Conservation (phyloP, 805 yeast genomes). For the Blastobotrys mokoenaii region DNA sequence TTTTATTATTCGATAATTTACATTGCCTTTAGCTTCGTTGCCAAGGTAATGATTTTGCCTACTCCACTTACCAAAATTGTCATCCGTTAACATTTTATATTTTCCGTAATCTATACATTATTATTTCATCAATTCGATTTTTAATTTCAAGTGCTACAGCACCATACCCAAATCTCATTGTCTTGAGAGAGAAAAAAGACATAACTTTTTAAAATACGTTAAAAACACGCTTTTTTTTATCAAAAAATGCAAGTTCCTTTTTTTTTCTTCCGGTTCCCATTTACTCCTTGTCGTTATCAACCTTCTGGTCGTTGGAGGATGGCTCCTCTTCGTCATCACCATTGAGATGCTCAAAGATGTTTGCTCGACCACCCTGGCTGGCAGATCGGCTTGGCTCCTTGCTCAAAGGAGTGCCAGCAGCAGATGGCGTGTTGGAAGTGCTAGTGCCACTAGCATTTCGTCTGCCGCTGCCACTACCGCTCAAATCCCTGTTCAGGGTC, state of each 20-base stretch:
- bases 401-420: constrained; percentile 21
- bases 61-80: no score
- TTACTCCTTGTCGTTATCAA: background rate
- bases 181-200: no score
- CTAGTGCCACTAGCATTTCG: constrained; percentile 8
- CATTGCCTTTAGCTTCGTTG: no score
- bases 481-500: constrained; percentile 18
- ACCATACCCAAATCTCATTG: background rate
- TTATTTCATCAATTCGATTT: background rate
- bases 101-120: background rate
- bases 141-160: background rate
- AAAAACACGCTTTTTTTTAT: background rate
- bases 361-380: constrained; percentile 15
- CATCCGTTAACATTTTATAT: background rate
- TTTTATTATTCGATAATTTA: no score
- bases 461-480: constrained; percentile 17
- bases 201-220: no score
- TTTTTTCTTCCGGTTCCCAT: background rate
- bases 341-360: constrained; percentile 23
- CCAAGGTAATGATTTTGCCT: no score
- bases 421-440: constrained; percentile 6
- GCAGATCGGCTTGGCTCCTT: constrained; percentile 17
- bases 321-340: constrained; percentile 16
- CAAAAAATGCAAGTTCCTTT: background rate
- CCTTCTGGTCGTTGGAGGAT: background rate